These are phyloP conservation scores for Yamadazyma insecticola DNA, from an alignment of 805 yeast species.

Conservation along the genomic window DNA sequence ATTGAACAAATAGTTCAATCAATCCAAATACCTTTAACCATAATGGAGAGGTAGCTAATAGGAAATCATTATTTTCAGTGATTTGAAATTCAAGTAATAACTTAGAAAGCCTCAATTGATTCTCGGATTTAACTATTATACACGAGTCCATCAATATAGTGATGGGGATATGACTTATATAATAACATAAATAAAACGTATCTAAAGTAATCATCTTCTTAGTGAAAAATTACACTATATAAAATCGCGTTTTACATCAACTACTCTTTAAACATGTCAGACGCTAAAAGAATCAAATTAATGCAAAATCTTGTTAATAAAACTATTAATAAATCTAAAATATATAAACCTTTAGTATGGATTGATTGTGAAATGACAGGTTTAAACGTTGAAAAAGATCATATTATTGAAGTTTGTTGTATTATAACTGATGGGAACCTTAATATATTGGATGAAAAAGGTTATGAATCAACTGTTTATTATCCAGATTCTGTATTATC, in stretches of 20 bases:
- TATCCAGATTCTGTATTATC: slow-evolving; percentile 58
- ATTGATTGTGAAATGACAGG: slow-evolving; percentile 99
- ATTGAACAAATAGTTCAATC: slow-evolving; percentile 69
- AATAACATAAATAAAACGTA: slow-evolving; percentile 46
- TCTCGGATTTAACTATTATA: slow-evolving; percentile 56
- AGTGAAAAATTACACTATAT: too few species aligned
- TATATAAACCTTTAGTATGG: slow-evolving; percentile 66
- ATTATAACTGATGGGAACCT: slow-evolving; percentile 81
- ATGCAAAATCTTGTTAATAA: neutral
- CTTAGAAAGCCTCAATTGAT: too few species aligned
- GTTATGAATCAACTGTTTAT: slow-evolving; percentile 80
- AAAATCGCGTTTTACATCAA: too few species aligned
- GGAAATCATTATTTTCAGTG: slow-evolving; percentile 62
- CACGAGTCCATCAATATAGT: slow-evolving; percentile 73
- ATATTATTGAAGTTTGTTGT: slow-evolving; percentile 89
- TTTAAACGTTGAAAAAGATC: slow-evolving; percentile 70
- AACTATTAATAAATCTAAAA: slow-evolving; percentile 2
- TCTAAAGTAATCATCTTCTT: too few species aligned
- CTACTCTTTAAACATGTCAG: too few species aligned
- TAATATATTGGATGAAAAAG: slow-evolving; percentile 60
- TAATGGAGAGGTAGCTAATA: slow-evolving; percentile 52
- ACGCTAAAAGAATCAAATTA: too few species aligned
- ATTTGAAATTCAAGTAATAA: slow-evolving; percentile 57
- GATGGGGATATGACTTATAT: slow-evolving; percentile 67
- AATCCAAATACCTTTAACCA: slow-evolving; percentile 75